phyloP scores from a whole-genome alignment of 1,139 yeast genomes.

The Geotrichum cucujoidarum region DNA sequence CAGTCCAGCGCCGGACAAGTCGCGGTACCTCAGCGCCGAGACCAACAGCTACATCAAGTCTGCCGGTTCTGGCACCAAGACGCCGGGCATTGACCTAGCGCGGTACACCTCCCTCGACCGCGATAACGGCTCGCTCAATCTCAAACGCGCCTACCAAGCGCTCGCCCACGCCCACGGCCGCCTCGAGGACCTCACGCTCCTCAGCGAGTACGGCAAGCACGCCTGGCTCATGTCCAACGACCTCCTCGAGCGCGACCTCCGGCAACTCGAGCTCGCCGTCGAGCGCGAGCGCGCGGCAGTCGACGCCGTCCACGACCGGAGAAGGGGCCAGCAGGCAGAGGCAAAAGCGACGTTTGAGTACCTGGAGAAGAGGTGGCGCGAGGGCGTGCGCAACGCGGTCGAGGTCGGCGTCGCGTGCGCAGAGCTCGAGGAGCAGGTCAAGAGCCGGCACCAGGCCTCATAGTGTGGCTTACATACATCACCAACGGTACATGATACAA shows the following conservation, averaged over 20 bases:
- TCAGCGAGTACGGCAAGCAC: slow-evolving; percentile 32
- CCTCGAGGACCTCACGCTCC: slow-evolving; percentile 30
- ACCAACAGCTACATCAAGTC: slow-evolving; percentile 1
- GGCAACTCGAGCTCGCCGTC: slow-evolving; percentile 25
- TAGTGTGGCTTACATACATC: not conserved
- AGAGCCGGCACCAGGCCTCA: no score
- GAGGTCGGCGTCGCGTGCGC: slow-evolving; percentile 31
- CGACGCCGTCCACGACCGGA: slow-evolving; percentile 26
- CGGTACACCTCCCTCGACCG: slow-evolving; percentile 25
- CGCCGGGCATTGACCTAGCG: slow-evolving; percentile 32
- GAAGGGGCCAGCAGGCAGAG: slow-evolving; percentile 28
- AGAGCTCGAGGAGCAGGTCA: slow-evolving; percentile 23
- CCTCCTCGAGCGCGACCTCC: slow-evolving; percentile 28
- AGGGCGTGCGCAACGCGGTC: slow-evolving; percentile 26
- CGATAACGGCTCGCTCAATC: slow-evolving; percentile 6
- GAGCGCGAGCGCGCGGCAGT: slow-evolving; percentile 23
- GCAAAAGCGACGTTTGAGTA: slow-evolving; percentile 28
- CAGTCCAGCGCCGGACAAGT: not conserved
- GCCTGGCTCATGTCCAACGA: slow-evolving; percentile 37
- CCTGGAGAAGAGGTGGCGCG: slow-evolving; percentile 29
- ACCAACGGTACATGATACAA: not conserved
- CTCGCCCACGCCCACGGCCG: slow-evolving; percentile 31
- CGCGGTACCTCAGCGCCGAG: not conserved
- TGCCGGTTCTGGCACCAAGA: not conserved
- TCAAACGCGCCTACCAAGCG: slow-evolving; percentile 30